Evolutionary conservation across 305 asterid genomes (phyloP).

Genomic region (Fraxinus angustifolia): DNA sequence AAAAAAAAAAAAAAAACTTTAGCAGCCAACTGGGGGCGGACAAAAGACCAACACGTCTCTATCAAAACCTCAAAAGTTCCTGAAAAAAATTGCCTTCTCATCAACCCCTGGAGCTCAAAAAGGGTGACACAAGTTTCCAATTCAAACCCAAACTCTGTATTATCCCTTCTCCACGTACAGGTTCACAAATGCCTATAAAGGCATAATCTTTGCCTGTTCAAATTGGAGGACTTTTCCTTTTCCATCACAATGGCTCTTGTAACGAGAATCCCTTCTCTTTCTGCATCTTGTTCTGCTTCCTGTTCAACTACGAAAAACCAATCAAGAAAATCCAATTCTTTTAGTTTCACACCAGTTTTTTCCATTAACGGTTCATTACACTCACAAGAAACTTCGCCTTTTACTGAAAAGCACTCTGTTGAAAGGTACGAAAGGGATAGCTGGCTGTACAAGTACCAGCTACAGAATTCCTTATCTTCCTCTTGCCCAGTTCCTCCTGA

Average conservation of each 20-base stretch:
- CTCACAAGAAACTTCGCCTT: conserved; percentile 56
- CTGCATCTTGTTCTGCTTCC: conserved; percentile 10
- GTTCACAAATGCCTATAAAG: conserved; percentile 19
- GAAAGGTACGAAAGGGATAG: conserved; percentile 75
- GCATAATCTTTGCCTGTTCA: background rate
- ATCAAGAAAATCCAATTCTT: conserved; percentile 31
- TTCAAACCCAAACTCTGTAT: conserved; percentile 20
- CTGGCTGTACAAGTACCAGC: conserved; percentile 66
- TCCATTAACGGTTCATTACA: conserved; percentile 39
- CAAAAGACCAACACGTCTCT: conserved; percentile 21
- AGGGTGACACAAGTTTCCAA: conserved; percentile 9
- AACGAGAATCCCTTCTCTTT: conserved; percentile 43
- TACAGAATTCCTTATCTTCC: conserved; percentile 37
- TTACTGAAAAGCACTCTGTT: conserved; percentile 74
- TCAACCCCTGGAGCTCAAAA: conserved; percentile 28
- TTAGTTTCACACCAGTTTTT: conserved; percentile 18
- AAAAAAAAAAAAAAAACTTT: too few relatives aligned
- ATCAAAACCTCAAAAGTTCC: conserved; percentile 41
- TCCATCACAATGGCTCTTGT: conserved; percentile 52
- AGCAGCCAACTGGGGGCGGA: too few relatives aligned
- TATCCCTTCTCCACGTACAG: conserved; percentile 29
- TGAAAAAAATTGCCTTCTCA: conserved; percentile 45
- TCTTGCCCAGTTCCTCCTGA: conserved; percentile 49
- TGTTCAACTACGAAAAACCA: conserved; percentile 34
- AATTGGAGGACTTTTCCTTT: background rate